These are phyloP conservation scores for Hanseniaspora sp. DNA, from an alignment of 1,139 yeast genomes.

Conservation along the genomic window DNA sequence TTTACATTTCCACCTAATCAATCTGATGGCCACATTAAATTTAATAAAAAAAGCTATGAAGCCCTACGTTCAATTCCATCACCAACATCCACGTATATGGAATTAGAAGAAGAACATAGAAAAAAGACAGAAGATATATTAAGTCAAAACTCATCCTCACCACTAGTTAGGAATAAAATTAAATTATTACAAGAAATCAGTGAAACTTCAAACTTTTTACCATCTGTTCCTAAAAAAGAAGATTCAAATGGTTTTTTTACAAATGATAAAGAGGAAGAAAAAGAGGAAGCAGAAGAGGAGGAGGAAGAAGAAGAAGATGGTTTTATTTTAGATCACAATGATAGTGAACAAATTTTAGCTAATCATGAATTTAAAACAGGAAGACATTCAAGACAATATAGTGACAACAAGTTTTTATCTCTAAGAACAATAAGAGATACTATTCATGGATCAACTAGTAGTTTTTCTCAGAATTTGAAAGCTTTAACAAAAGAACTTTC, in stretches of 20 bases:
- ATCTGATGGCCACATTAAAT: not conserved
- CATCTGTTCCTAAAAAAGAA: not conserved
- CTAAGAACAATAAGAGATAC: constrained; percentile 11
- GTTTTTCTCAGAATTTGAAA: not conserved
- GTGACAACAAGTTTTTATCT: not conserved
- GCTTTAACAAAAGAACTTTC: not conserved
- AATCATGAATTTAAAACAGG: constrained; percentile 13
- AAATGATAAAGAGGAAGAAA: not conserved
- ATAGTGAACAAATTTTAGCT: constrained; percentile 2
- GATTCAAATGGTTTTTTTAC: not conserved
- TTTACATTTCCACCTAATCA: not conserved
- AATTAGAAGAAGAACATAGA: constrained; percentile 11
- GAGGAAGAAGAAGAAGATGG: not conserved
- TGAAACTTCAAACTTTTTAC: not conserved
- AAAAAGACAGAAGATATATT: constrained; percentile 7
- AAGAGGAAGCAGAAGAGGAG: not conserved
- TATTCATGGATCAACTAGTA: constrained; percentile 1
- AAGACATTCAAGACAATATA: constrained; percentile 1
- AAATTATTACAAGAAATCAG: not conserved
- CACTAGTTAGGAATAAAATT: not conserved
- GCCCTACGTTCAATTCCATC: constrained; percentile 10
- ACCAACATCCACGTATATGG: constrained; percentile 9
- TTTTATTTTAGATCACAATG: not conserved
- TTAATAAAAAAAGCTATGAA: constrained; percentile 6
- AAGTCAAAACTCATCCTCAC: not conserved